Base-by-base conservation (phyloP, 176 grass and related monocot species). In the Olyra latifolia region DNA sequence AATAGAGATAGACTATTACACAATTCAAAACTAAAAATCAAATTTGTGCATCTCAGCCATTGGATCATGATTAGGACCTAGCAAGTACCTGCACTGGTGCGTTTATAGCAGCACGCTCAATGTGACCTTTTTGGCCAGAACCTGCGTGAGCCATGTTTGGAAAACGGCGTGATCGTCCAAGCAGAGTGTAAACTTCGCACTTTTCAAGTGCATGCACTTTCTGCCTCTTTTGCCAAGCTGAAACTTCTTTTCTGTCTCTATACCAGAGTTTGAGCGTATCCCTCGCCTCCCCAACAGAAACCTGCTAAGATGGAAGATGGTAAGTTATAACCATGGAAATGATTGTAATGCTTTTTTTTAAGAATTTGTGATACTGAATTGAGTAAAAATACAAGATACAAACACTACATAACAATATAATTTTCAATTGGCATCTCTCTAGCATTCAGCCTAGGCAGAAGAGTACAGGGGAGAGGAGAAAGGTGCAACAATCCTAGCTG, bases 21-120 rank as follows among this genome's bases (percentile, higher is more conserved):
- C 22, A 68, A 43, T 40, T 6, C 23, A 28, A 27, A 82, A 42
- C 14, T 32, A 19, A 76, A 84, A 29, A 58, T 49, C 25, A 49
- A 84, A 43, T 47, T 32, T 47, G 10, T 78, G 35, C 55, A 53
- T 40, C 20, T 67, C 30, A 66, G 56, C 9, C 20, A 68, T 19
- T 13, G 35, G 43, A 10, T 19, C 48, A 65, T 76, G 91, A 78
- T 71, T 86, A 63, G 57, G 32, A 3, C 32, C 32, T 23, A 80
- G 72, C 10, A 84, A 79, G 48, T 77, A 97, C 95, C 95, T 97
- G 94, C 57, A 97, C 91, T 42, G 91, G 94, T 67, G 94, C 91
- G 83, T 92, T 97, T 81, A 97, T 97, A 76, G 94, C 89, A 87
- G 94, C 94, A 58, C 94, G 87, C 25, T 94, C 89, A 66, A 94